Conservation (phyloP, 2,329 filamentous ascomycete genomes). For the Nakataea oryzae region DNA sequence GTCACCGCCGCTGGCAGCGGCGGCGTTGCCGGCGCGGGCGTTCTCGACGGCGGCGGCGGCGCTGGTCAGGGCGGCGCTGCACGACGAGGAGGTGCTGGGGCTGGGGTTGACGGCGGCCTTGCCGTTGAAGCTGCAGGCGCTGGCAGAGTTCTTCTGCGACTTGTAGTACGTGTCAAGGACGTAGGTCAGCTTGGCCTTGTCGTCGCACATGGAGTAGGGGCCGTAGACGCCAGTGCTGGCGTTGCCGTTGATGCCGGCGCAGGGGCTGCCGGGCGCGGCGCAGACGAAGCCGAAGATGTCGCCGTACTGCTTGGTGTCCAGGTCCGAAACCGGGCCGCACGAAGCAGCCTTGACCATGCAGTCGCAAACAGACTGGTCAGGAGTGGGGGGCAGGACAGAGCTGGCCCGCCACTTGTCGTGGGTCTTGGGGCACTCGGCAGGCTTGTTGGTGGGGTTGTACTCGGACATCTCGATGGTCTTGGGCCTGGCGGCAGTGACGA, state of each 20-base stretch:
- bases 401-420: slow-evolving; percentile 56
- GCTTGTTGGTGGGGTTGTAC: slow-evolving; percentile 67
- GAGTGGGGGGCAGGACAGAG: slow-evolving; percentile 66
- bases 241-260: slow-evolving; percentile 59
- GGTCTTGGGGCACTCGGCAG: slow-evolving; percentile 60
- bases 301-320: slow-evolving; percentile 49
- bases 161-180: slow-evolving; percentile 66
- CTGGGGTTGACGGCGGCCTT: slow-evolving; percentile 45
- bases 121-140: slow-evolving; percentile 64
- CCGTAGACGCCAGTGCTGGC: slow-evolving; percentile 60
- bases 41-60: slow-evolving; percentile 47
- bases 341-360: slow-evolving; percentile 72
- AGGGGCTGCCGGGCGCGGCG: slow-evolving; percentile 43
- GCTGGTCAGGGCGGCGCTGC: slow-evolving; percentile 47
- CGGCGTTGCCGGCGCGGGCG: slow-evolving; percentile 34
- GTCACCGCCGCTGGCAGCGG: slow-evolving; percentile 20
- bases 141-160: slow-evolving; percentile 36
- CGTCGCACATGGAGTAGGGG: slow-evolving; percentile 66
- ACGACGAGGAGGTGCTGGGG: slow-evolving; percentile 36
- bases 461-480: slow-evolving; percentile 50
- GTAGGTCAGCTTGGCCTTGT: slow-evolving; percentile 61
- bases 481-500: slow-evolving; percentile 59
- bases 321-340: slow-evolving; percentile 54
- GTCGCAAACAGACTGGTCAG: slow-evolving; percentile 67
- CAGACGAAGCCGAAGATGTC: slow-evolving; percentile 68